Evolutionary conservation across 148 eudicot genomes (phyloP), one percentile per base, ranked within the genome.

Genomic region (Silene uniflora): DNA sequence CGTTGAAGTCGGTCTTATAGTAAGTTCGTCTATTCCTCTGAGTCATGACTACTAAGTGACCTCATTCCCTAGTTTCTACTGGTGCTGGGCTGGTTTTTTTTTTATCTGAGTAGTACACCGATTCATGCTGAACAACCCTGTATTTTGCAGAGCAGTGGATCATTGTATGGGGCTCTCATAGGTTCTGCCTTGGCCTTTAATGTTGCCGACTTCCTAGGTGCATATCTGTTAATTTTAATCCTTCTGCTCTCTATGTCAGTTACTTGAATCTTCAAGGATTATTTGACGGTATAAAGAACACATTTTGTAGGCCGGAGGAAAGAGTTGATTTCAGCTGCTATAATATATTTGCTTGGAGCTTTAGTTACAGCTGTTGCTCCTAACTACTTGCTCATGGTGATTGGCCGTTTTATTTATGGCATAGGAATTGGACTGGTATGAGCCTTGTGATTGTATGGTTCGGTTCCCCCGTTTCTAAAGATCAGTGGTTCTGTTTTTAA

Each of bases 341-440:
- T 69, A 8, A 72, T 86, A 27, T 95, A 92, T 80, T 79, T 95
- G 69, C 59, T 90, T 71, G 99, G 99, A 62, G 97, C 97, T 65
- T 75, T 95, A 67, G 59, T 90, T 42, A 95, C 99, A n/a, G 85
- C 96, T 58, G 52, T 89, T 64, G 90, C 96, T 35, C 99, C 99
- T 25, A 73, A 77, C 82, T 90, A 90, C 77, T 85, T 46, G 35
- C 24, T 92, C 79, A 69, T 92, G 90, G 92, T 95, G 80, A 76
- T 90, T 76, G 99, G 97, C 7, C 96, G 99, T 25, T 77, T 95
- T 66, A 29, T 92, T 42, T 95, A 35, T 78, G 99, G 97, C 76
- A 83, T 88, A 39, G 98, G 97, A 78, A 94, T 94, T 72, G 98
- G 98, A 80, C 82, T 94, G 96, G 98, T 93, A 91, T 55, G 29